Conservation (phyloP, 768 basidiomycete species). For the Leccinum sublutescens region DNA sequence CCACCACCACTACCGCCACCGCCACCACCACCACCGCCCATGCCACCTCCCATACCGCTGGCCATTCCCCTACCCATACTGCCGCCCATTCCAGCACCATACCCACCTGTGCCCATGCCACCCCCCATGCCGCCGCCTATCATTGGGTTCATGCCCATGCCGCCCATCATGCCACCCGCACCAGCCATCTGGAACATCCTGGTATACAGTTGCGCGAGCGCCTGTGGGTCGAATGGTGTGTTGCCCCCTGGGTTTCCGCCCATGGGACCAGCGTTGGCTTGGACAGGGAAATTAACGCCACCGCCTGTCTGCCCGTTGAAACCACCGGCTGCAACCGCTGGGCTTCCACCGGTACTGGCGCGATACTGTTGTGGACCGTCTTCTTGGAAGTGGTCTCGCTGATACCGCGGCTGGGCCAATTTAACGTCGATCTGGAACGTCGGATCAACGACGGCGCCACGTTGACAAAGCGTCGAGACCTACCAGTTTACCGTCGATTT, state of each 20-base stretch:
- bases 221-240: slow-evolving; percentile 86
- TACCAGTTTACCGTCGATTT: slow-evolving; percentile 94
- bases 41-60: slow-evolving; percentile 41
- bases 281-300: slow-evolving; percentile 36
- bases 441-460: not conserved
- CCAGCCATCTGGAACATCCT: slow-evolving; percentile 91
- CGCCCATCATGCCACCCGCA: slow-evolving; percentile 44
- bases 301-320: slow-evolving; percentile 35
- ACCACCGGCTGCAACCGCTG: slow-evolving; percentile 18
- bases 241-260: slow-evolving; percentile 40
- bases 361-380: slow-evolving; percentile 30
- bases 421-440: slow-evolving; percentile 88
- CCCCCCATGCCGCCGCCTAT: slow-evolving; percentile 36
- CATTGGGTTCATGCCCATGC: slow-evolving; percentile 41
- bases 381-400: slow-evolving; percentile 65
- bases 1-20: slow-evolving; percentile 43
- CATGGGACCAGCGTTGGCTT: slow-evolving; percentile 24
- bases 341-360: slow-evolving; percentile 4
- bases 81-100: slow-evolving; percentile 37
- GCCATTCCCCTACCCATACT: slow-evolving; percentile 34
- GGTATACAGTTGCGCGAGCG: slow-evolving; percentile 89
- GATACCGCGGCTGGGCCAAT: slow-evolving; percentile 87
- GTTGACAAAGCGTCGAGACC: slow-evolving; percentile 28
- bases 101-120: slow-evolving; percentile 34
- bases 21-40: slow-evolving; percentile 20